Base-by-base conservation (phyloP, 169 alveolate species). In the Eimeria tenella region DNA sequence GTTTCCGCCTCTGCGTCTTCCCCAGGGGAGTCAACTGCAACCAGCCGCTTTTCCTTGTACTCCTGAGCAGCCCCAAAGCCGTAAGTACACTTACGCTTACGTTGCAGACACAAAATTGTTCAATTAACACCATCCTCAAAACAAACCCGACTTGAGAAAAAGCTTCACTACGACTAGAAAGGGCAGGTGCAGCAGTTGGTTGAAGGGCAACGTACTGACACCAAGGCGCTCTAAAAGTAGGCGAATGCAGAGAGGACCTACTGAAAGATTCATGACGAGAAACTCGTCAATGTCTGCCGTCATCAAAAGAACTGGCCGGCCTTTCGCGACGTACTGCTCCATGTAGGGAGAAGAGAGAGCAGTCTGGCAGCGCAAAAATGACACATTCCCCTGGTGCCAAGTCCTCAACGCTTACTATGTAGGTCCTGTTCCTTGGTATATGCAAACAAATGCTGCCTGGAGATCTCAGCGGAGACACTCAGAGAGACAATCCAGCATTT, bases 331-430 rank as follows among this genome's bases (percentile, higher is more conserved):
- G 94, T 96, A 96, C 75, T 98, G 96, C 95, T 98, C 99, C 98
- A 98, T 98, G 96, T 98, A 98, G 4, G 99, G 99, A 13, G 98
- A 97, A 5, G 97, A 95, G 93, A 98, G 90, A 25, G 98, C 99
- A 1, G 98, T 97, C 95, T 95, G 65, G 84, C 79, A n/a, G 23
- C 77, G n/a, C 92, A 49, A n/a, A 55, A 92, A 71, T 65, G 74
- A 65, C 42, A 31, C 42, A 31, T 31, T 31, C 42, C 42, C 42
- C 42, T 31, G 42, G 42, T 31, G 42, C 42, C 42, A 31, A 31
- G 42, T 31, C 42, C 4, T 31, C 42, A 31, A 31, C 42, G 42
- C 42, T 31, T 31, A 31, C 4, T 31, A 31, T 0, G 42, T 31
- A 31, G 42, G 42, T 31, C 42, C 42, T 31, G 42, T 31, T 31